Evolutionary conservation across 495 filamentous ascomycete genomes (phyloP), one percentile per base, ranked within the genome.

Genomic region (Aspergillus avenaceus): DNA sequence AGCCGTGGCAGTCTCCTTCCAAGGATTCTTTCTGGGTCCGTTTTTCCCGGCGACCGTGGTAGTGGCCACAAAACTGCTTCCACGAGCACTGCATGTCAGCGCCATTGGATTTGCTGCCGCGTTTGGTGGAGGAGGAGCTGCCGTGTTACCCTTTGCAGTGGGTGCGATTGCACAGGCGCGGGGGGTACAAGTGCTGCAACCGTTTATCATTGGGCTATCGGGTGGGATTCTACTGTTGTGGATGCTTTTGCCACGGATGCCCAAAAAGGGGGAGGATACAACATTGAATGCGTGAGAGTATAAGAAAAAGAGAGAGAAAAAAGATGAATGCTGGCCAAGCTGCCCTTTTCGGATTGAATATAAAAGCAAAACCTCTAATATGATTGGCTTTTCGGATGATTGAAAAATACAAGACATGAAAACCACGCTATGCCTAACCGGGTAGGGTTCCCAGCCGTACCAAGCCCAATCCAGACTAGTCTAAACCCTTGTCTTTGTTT

Each of bases 91-190:
- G 13, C 90, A 96, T 60, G 87, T 96, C 27, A 81, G 77, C 45
- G 84, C 86, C 1, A 87, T 96, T 42, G 90, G 90, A 0, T 95
- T 95, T 54, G 86, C 86, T 2, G 84, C 86, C 8, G 88, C 90
- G 0, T 84, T 91, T 67, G 90, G 90, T 2, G 84, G 88, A 1
- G 78, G 78, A 5, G 90, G 90, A 0, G 90, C 86, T 6, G 87
- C 88, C 0, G 63, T 91, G n/a, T 80, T 96, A 40, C 90, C 90
- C 1, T 96, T 95, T 62, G 85, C 80, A 0, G 85, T 95, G 0
- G 89, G 90, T 1, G 87, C 87, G 0, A 85, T 93, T 65, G 90
- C 88, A 3, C 84, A 93, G 65, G 79, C 76, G 9, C 85, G 80
- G 62, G 90, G 90, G n/a, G 87, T 93, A 6, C 64, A 82, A 59